These are phyloP conservation scores for Cryptococcus amylolentus DNA, from an alignment of 1,284 basidiomycete genomes.

Conservation along the genomic window DNA sequence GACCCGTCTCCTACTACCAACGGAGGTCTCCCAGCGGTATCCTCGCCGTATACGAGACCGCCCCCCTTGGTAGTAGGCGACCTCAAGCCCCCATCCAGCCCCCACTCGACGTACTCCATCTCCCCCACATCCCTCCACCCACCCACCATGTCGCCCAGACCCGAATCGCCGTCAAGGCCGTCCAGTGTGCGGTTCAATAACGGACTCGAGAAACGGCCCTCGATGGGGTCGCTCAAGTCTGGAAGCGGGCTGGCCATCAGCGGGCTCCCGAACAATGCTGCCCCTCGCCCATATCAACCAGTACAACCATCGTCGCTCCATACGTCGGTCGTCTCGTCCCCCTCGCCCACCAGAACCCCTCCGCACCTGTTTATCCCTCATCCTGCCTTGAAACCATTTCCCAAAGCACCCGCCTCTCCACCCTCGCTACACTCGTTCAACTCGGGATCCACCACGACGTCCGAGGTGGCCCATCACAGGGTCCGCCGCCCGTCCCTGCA, in stretches of 20 bases:
- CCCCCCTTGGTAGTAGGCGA: conserved; percentile 6
- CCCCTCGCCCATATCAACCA: conserved; percentile 12
- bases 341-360: conserved; percentile 5
- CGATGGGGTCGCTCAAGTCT: conserved; percentile 1
- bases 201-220: neutral
- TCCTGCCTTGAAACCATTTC: conserved; percentile 6
- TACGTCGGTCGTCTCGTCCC: conserved; percentile 9
- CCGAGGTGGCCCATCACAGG: neutral
- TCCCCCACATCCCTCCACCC: neutral
- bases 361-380: neutral
- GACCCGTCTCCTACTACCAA: neutral
- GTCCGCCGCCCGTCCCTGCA: neutral
- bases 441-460: neutral
- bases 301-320: conserved; percentile 13
- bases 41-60: conserved; percentile 7
- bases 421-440: neutral
- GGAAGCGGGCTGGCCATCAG: neutral
- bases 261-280: neutral
- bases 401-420: neutral
- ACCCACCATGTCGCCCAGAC: neutral
- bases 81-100: neutral
- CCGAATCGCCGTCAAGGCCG: neutral
- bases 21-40: neutral
- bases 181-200: neutral
- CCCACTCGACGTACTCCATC: neutral